phyloP scores from a whole-genome alignment of 176 grass and related monocot genomes.

The Avena eriantha region DNA sequence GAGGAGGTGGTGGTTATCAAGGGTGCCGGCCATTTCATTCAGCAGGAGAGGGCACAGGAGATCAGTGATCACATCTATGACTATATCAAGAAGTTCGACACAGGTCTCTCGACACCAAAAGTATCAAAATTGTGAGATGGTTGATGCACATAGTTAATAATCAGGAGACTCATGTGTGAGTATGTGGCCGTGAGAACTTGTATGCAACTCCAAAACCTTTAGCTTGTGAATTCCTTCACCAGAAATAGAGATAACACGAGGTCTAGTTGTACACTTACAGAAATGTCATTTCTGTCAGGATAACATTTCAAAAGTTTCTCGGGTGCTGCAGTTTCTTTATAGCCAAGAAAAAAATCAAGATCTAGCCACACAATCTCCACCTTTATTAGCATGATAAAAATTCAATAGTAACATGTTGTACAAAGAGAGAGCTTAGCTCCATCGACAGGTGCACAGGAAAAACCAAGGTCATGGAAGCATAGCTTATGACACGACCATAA shows the following conservation, averaged over 20 bases:
- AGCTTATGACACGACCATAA: background rate
- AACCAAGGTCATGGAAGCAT: conserved; percentile 7
- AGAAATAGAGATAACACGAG: background rate
- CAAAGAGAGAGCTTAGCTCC: conserved; percentile 28
- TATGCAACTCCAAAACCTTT: background rate
- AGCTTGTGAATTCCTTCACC: background rate
- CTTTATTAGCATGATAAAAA: background rate
- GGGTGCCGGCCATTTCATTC: conserved; percentile 50
- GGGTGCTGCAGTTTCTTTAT: background rate
- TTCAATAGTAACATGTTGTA: background rate
- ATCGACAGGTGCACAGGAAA: conserved; percentile 8
- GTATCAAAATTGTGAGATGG: conserved; percentile 41
- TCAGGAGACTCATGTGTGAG: background rate
- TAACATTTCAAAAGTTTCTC: background rate
- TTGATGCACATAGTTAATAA: background rate
- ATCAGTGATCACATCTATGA: conserved; percentile 50
- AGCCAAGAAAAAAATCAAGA: background rate
- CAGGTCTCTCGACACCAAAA: background rate
- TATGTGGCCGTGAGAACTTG: background rate
- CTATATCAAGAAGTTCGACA: conserved; percentile 55
- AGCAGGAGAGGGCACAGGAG: conserved; percentile 50
- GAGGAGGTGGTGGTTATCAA: conserved; percentile 52
- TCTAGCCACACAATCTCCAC: background rate
- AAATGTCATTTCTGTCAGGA: background rate
- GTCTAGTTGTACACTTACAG: background rate